Conservation (phyloP, 2,329 filamentous ascomycete species). For the Niveomyces coronatus region DNA sequence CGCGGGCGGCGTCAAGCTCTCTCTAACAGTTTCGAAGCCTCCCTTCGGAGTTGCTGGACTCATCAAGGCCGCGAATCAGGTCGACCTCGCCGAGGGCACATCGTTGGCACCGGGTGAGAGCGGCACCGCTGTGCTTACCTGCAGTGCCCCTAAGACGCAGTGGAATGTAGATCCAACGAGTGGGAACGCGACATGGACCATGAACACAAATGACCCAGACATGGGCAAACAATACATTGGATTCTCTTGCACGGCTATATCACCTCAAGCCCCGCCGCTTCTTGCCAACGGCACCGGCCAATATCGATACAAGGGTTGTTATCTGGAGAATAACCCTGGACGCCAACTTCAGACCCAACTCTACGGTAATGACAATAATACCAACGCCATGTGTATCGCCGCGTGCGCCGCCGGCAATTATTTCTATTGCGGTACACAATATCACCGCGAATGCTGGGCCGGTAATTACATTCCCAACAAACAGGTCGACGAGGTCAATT, state of each 20-base stretch:
- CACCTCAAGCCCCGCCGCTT: slow-evolving; percentile 42
- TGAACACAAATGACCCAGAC: slow-evolving; percentile 45
- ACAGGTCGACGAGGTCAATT: slow-evolving; percentile 34
- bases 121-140: slow-evolving; percentile 41
- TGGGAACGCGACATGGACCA: slow-evolving; percentile 40
- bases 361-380: slow-evolving; percentile 30
- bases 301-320: slow-evolving; percentile 47
- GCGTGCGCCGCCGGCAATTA: slow-evolving; percentile 27
- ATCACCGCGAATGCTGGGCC: slow-evolving; percentile 44
- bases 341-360: slow-evolving; percentile 37
- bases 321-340: slow-evolving; percentile 43
- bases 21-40: slow-evolving; percentile 50
- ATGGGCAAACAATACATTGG: slow-evolving; percentile 42
- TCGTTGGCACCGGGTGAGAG: slow-evolving; percentile 38
- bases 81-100: slow-evolving; percentile 48
- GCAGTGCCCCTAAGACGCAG: slow-evolving; percentile 44
- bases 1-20: slow-evolving; percentile 34
- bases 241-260: slow-evolving; percentile 40
- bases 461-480: slow-evolving; percentile 35
- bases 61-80: slow-evolving; percentile 41
- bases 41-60: slow-evolving; percentile 46
- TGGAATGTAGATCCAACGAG: slow-evolving; percentile 44
- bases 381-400: slow-evolving; percentile 34
- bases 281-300: slow-evolving; percentile 30
- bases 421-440: slow-evolving; percentile 38